Conservation (phyloP, 1,284 basidiomycete species). For the Ganoderma lingzhi region DNA sequence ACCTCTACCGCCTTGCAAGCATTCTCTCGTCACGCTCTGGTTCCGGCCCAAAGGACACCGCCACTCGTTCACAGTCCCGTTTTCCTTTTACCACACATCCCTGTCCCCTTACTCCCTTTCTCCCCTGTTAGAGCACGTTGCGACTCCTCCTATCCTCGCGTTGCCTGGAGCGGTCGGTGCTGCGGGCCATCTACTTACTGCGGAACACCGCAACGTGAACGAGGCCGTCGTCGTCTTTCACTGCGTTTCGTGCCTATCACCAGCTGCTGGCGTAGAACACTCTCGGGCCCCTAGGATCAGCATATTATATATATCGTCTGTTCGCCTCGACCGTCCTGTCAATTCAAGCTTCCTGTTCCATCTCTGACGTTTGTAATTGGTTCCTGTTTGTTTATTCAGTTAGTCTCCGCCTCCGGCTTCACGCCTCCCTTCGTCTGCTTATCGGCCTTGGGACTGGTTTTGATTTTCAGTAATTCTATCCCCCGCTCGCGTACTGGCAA, state of each 20-base stretch:
- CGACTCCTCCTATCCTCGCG: conserved; percentile 5
- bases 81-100: conserved; percentile 7
- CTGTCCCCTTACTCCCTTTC: neutral
- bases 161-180: conserved; percentile 17
- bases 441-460: neutral
- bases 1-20: conserved; percentile 18
- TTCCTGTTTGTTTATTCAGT: neutral
- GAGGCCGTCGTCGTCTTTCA: conserved; percentile 8
- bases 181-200: conserved; percentile 16
- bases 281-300: neutral
- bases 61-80: conserved; percentile 29
- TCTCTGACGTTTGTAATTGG: neutral
- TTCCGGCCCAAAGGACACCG: conserved; percentile 38
- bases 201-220: conserved; percentile 7
- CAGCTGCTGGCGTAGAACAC: conserved; percentile 30
- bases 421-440: no score
- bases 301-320: neutral
- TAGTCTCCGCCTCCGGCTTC: neutral
- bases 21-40: conserved; percentile 31
- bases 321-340: neutral
- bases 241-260: conserved; percentile 13
- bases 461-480: neutral
- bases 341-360: neutral
- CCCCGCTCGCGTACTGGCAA: neutral
- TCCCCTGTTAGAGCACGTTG: neutral